Conservation (phyloP, 1,284 basidiomycete genomes). For the Heliocybe sulcata region DNA sequence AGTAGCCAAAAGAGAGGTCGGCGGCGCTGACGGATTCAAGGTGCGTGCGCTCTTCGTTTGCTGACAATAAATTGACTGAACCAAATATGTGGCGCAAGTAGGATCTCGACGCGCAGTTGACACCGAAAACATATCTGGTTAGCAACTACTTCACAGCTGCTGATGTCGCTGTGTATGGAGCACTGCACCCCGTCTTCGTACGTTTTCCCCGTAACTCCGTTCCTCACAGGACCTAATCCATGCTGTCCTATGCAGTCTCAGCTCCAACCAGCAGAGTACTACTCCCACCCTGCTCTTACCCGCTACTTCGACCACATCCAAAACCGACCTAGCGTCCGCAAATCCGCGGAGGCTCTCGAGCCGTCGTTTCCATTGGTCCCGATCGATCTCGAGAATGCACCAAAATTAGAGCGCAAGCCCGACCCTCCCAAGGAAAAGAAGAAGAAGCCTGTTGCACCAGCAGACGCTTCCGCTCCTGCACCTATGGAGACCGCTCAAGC, state of each 20-base stretch:
- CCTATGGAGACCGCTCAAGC: conserved; percentile 10
- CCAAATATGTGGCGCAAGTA: conserved; percentile 23
- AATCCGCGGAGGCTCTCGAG: conserved; percentile 41
- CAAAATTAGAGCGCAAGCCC: conserved; percentile 64
- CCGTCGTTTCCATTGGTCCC: conserved; percentile 55
- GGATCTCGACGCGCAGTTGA: conserved; percentile 69
- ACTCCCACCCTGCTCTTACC: conserved; percentile 72
- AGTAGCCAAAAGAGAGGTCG: conserved; percentile 43
- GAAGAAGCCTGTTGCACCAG: conserved; percentile 43
- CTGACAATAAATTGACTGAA: not conserved
- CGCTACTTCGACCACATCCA: conserved; percentile 95
- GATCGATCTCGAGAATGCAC: conserved; percentile 74
- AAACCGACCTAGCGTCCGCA: conserved; percentile 51
- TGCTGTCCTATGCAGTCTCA: conserved; percentile 43
- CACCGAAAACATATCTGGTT: conserved; percentile 77
- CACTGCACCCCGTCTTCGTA: conserved; percentile 74
- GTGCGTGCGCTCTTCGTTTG: conserved; percentile 21
- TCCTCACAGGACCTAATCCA: not conserved
- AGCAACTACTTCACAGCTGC: conserved; percentile 80
- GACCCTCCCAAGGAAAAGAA: conserved; percentile 79
- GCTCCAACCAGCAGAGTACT: conserved; percentile 60
- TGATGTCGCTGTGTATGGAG: conserved; percentile 80
- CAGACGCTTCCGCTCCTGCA: conserved; percentile 14
- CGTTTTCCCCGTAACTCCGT: conserved; percentile 20
- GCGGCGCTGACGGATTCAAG: conserved; percentile 40